These are phyloP conservation scores for Penicillium hesseltinei DNA, from an alignment of 2,329 filamentous ascomycete genomes.

Conservation along the genomic window DNA sequence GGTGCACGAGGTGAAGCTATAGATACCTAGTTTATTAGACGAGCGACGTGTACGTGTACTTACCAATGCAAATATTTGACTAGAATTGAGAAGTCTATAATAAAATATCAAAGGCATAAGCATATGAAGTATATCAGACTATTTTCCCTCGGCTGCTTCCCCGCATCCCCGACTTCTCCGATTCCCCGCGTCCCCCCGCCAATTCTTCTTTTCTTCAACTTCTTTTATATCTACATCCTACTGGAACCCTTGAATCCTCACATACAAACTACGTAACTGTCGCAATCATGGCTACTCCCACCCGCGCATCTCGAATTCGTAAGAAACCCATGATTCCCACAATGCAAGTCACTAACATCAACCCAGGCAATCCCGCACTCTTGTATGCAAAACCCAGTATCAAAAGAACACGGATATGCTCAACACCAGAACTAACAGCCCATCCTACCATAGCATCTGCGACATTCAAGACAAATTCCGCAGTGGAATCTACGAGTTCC, in stretches of 20 bases:
- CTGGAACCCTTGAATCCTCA: not conserved
- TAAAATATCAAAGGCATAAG: not conserved
- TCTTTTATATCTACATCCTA: not conserved
- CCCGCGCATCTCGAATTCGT: constrained; percentile 29
- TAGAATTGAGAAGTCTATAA: not conserved
- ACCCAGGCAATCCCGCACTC: constrained; percentile 46
- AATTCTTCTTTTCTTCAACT: not conserved
- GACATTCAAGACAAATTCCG: constrained; percentile 95
- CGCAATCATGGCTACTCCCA: constrained; percentile 10
- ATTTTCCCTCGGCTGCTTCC: constrained; percentile 16
- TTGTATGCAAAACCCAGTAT: constrained; percentile 38
- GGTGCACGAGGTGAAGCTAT: constrained; percentile 34
- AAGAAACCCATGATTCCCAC: constrained; percentile 5
- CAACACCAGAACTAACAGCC: not conserved
- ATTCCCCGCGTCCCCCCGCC: constrained; percentile 4
- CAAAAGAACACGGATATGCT: not conserved
- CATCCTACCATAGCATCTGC: constrained; percentile 64
- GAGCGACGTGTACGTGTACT: constrained; percentile 5
- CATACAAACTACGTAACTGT: not conserved
- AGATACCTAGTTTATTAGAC: constrained; percentile 4
- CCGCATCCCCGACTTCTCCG: constrained; percentile 19
- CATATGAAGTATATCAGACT: not conserved
- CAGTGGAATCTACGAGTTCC: constrained; percentile 74
- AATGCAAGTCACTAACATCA: constrained; percentile 13
- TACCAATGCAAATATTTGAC: not conserved